Percentiles rank a stretch among this genome's conserved stretches.
Evolutionary conservation across 495 filamentous ascomycete genomes (phyloP).

Genomic region (Annulohypoxylon bovei): DNA sequence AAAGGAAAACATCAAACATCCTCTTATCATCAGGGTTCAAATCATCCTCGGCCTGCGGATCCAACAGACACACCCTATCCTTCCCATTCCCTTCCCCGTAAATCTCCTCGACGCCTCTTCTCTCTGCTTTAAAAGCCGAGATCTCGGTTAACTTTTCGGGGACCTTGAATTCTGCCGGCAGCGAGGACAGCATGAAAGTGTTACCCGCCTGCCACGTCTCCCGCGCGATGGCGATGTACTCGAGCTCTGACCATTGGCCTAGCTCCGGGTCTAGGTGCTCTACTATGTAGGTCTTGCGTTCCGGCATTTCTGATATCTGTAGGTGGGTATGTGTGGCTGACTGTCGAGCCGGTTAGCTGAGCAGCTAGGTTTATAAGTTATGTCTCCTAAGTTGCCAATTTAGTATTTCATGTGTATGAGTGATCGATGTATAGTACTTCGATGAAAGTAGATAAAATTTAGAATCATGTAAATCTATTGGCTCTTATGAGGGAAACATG

Average conservation of each 20-base stretch:
- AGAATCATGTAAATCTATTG: background rate
- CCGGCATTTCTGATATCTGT: constrained; percentile 42
- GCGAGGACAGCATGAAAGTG: constrained; percentile 85
- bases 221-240: constrained; percentile 85
- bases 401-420: background rate
- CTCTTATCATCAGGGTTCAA: constrained; percentile 84
- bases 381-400: background rate
- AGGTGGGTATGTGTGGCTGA: background rate
- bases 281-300: constrained; percentile 78
- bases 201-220: constrained; percentile 76
- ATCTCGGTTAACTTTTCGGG: constrained; percentile 68
- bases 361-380: background rate
- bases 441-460: background rate
- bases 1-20: constrained; percentile 88
- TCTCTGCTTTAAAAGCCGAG: constrained; percentile 72
- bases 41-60: constrained; percentile 83
- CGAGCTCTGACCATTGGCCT: constrained; percentile 90
- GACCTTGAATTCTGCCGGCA: constrained; percentile 72
- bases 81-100: constrained; percentile 68
- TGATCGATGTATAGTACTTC: background rate
- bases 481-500: background rate
- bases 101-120: constrained; percentile 78
- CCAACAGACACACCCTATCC: constrained; percentile 83
- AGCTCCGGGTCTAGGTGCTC: constrained; percentile 94
- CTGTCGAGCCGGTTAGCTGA: background rate